Conservation (phyloP, 441 rosid species). For the Populus hybrid region DNA sequence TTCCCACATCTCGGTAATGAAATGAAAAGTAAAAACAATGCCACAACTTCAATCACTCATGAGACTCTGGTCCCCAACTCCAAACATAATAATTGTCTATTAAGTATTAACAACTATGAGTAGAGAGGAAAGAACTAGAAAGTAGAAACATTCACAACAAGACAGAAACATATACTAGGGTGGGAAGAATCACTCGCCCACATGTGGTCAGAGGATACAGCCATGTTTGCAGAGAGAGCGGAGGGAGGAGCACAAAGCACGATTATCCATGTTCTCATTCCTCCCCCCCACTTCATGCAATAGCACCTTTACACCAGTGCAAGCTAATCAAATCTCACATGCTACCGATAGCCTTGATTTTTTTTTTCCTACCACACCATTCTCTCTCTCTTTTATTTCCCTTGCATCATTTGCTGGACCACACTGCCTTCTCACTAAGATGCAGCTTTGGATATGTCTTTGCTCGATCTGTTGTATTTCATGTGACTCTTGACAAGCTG, state of each 20-base stretch:
- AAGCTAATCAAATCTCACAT: slow-evolving; percentile 5
- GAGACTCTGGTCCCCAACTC: background rate
- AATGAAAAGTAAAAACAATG: background rate
- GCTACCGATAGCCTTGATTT: background rate
- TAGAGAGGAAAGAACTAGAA: background rate
- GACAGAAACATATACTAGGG: slow-evolving; percentile 11
- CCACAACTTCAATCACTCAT: background rate
- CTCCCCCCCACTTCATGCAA: background rate
- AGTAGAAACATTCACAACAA: background rate
- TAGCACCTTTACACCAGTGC: slow-evolving; percentile 19
- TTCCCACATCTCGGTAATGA: background rate
- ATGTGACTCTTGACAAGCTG: slow-evolving; percentile 88
- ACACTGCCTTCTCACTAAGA: background rate
- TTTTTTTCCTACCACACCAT: background rate
- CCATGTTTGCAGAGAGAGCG: background rate
- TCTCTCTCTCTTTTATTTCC: slow-evolving; percentile 4
- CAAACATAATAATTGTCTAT: background rate
- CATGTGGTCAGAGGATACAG: background rate
- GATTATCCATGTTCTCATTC: too few species aligned
- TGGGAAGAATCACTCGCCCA: background rate
- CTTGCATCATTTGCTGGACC: slow-evolving; percentile 8
- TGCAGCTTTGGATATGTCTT: slow-evolving; percentile 48
- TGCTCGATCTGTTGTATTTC: slow-evolving; percentile 90
- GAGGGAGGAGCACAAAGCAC: background rate
- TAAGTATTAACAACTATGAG: background rate